phyloP scores from a whole-genome alignment of 768 basidiomycete genomes.

The Termitomyces heimii region DNA sequence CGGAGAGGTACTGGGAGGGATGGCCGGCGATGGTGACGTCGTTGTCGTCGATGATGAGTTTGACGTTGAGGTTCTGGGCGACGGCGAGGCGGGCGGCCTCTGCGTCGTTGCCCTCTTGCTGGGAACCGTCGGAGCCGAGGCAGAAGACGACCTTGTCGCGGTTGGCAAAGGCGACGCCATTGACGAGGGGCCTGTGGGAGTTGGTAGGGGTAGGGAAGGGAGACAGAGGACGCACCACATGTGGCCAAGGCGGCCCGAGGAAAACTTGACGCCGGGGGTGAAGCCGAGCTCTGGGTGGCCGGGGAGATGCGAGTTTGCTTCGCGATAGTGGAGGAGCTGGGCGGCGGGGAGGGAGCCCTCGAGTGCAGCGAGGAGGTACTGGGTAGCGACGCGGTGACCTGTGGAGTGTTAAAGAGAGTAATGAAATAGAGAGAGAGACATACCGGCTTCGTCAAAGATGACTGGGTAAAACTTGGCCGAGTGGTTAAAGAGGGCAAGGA shows the following conservation, averaged over 20 bases:
- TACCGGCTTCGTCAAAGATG: constrained; percentile 80
- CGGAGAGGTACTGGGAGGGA: constrained; percentile 80
- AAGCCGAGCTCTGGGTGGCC: constrained; percentile 88
- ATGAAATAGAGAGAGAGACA: constrained; percentile 15
- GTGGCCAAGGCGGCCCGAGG: constrained; percentile 88
- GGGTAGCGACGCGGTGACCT: constrained; percentile 87
- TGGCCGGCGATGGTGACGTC: constrained; percentile 92
- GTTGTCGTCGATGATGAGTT: constrained; percentile 85
- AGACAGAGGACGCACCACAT: constrained; percentile 52
- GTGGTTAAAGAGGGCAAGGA: constrained; percentile 66
- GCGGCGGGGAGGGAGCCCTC: constrained; percentile 67
- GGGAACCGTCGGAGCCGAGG: constrained; percentile 85
- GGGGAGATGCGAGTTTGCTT: constrained; percentile 80
- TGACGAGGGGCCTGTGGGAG: constrained; percentile 60
- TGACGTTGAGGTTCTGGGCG: constrained; percentile 77
- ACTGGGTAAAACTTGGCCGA: constrained; percentile 62
- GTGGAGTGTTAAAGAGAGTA: background rate
- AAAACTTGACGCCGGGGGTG: constrained; percentile 91
- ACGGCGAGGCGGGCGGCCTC: constrained; percentile 87
- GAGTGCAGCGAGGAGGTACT: constrained; percentile 78
- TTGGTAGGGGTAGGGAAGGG: background rate
- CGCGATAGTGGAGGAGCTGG: constrained; percentile 81
- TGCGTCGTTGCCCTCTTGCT: constrained; percentile 89
- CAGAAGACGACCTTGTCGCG: constrained; percentile 73
- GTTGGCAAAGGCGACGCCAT: constrained; percentile 80